These are phyloP conservation scores for Cryphonectria naterciae DNA, from an alignment of 2,329 filamentous ascomycete genomes.

Conservation along the genomic window DNA sequence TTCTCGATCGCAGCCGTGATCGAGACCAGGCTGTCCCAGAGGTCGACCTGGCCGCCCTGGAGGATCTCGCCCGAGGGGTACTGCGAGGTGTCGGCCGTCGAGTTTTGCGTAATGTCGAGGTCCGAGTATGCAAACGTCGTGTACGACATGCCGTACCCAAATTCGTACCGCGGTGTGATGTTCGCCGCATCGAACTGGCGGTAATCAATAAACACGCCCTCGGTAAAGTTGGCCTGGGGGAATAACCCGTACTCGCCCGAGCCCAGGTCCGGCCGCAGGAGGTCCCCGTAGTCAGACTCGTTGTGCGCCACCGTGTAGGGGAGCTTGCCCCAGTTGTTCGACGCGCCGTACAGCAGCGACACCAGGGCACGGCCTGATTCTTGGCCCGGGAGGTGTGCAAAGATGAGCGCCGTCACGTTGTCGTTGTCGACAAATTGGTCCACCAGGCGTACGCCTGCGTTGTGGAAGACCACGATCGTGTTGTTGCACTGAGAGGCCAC, in stretches of 20 bases:
- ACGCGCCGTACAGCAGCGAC: slow-evolving; percentile 60
- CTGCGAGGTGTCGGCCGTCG: slow-evolving; percentile 36
- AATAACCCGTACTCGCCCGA: slow-evolving; percentile 57
- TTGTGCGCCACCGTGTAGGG: slow-evolving; percentile 65
- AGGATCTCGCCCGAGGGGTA: slow-evolving; percentile 46
- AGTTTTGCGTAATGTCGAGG: slow-evolving; percentile 42
- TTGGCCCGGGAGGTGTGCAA: slow-evolving; percentile 68
- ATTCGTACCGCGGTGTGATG: slow-evolving; percentile 57
- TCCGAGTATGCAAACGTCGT: slow-evolving; percentile 55
- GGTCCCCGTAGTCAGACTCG: slow-evolving; percentile 57
- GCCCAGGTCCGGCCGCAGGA: slow-evolving; percentile 46
- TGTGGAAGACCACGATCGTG: slow-evolving; percentile 68
- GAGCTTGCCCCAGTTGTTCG: slow-evolving; percentile 60
- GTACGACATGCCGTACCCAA: slow-evolving; percentile 61
- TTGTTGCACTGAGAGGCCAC: slow-evolving; percentile 64
- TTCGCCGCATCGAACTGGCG: slow-evolving; percentile 55
- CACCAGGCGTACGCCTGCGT: slow-evolving; percentile 63
- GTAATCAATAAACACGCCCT: slow-evolving; percentile 59
- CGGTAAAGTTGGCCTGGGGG: slow-evolving; percentile 55
- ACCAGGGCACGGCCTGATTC: slow-evolving; percentile 61
- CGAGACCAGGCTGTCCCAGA: slow-evolving; percentile 51
- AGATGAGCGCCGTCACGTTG: slow-evolving; percentile 67
- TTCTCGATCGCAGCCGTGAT: slow-evolving; percentile 48
- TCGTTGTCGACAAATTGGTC: slow-evolving; percentile 65
- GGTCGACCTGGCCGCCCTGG: slow-evolving; percentile 50